Evolutionary conservation across 75 land plant species (phyloP), one percentile per base, ranked within the genome.

Genomic region (Pinus tabuliformis): DNA sequence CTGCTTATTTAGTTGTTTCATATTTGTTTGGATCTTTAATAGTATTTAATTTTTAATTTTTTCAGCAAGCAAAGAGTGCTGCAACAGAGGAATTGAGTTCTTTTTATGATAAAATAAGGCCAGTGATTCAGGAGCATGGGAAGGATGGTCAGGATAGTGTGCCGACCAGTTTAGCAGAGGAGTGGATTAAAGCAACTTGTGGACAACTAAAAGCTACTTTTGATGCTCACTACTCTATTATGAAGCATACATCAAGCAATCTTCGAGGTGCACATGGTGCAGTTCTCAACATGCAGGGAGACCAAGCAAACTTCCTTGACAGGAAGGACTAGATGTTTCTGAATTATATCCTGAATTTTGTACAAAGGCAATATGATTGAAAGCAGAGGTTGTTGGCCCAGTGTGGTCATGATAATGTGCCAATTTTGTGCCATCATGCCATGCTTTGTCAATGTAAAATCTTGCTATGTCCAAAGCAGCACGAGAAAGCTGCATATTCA

Each of bases 111-210:
- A 87, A 86, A 78, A 82, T 92, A 58, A 75, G 92, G 72, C 90
- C 92, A 2, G 86, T 82, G 20, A 88, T 92, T 39, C 89, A 92
- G 80, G 87, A 84, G 60, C 91, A 84, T 60, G 95, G 88, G 56
- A 88, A 86, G 79, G 92, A 88, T 68, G 87, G 62, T 61, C 90
- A 88, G 73, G 95, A 88, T 28, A 82, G 76, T 75, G 85, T 92
- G 13, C 76, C 92, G 0, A 88, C 85, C 6, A 75, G 79, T 58
- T 63, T 84, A 9, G 92, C 95, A 17, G 92, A 92, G 73, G 85
- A 86, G 61, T 92, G 95, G 95, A 92, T 92, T 28, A 82, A 77
- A 62, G 83, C 86, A n/a, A 78, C 83, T 60, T 90, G 92, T 73
- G n/a, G 15, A 16, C 85, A 86, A 72, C 68, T 80, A 59, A 83